Evolutionary conservation across 768 basidiomycete genomes (phyloP).

Genomic region (Suillus spraguei): DNA sequence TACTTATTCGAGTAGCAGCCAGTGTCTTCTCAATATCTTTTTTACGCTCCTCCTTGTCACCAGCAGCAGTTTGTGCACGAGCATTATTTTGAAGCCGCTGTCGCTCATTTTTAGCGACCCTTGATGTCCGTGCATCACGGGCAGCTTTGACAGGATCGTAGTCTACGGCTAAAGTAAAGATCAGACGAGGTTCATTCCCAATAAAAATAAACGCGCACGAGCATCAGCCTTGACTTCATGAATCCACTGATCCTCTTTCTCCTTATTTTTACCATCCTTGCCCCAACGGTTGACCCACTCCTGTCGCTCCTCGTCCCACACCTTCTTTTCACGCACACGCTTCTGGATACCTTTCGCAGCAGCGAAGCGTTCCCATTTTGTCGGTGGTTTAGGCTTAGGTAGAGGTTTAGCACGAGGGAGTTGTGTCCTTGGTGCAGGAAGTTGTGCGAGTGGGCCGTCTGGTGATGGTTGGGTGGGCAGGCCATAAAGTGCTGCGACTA

Average conservation of each 20-base stretch:
- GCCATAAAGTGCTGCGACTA: slow-evolving; percentile 78
- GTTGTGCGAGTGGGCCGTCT: slow-evolving; percentile 81
- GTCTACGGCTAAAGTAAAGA: slow-evolving; percentile 59
- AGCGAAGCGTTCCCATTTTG: slow-evolving; percentile 98
- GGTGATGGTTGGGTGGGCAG: slow-evolving; percentile 76
- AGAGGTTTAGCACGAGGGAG: slow-evolving; percentile 92
- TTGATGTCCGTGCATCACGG: slow-evolving; percentile 76
- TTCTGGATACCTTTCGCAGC: slow-evolving; percentile 92
- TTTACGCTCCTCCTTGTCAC: slow-evolving; percentile 58
- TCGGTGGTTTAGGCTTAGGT: slow-evolving; percentile 88
- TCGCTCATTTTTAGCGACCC: slow-evolving; percentile 82
- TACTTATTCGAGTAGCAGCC: slow-evolving; percentile 76
- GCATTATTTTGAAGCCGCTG: slow-evolving; percentile 75
- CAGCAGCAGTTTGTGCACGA: slow-evolving; percentile 45
- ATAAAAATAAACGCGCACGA: slow-evolving; percentile 49
- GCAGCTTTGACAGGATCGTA: slow-evolving; percentile 78
- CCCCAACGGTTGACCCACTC: slow-evolving; percentile 95
- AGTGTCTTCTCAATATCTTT: slow-evolving; percentile 75
- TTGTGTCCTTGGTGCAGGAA: slow-evolving; percentile 74
- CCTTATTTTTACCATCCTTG: slow-evolving; percentile 84
- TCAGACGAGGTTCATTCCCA: not conserved
- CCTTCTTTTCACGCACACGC: slow-evolving; percentile 71
- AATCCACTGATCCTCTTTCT: slow-evolving; percentile 86
- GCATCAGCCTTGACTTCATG: slow-evolving; percentile 87
- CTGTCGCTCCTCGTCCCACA: slow-evolving; percentile 95